phyloP scores from a whole-genome alignment of 345 rosid genomes.

The Geranium rotundifolium region DNA sequence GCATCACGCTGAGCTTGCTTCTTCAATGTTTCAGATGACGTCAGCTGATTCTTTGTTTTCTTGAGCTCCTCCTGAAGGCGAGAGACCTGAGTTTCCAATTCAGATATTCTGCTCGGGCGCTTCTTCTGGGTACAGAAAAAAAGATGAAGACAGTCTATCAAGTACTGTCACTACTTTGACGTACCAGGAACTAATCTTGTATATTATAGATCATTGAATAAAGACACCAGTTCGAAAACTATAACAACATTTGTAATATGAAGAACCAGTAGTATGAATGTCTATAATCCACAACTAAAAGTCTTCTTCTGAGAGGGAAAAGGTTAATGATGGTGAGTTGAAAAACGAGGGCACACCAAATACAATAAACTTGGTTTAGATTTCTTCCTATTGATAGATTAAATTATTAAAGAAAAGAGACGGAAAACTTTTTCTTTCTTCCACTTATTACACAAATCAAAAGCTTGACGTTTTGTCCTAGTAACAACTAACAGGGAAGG shows the following conservation, averaged over 20 bases:
- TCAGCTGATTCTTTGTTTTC: conserved; percentile 67
- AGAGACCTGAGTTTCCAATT: conserved; percentile 55
- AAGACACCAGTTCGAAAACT: not conserved
- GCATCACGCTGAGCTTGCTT: conserved; percentile 66
- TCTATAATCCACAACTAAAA: too few species aligned
- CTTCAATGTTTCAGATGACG: conserved; percentile 57
- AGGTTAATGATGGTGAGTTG: not conserved
- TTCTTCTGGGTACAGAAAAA: not conserved
- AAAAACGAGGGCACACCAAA: too few species aligned
- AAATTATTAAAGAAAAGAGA: not conserved
- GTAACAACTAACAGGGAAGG: not conserved
- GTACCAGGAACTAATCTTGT: not conserved
- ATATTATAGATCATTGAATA: too few species aligned
- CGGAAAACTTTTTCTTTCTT: not conserved
- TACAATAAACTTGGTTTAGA: not conserved
- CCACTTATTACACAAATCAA: too few species aligned
- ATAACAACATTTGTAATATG: not conserved
- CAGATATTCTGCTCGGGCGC: conserved; percentile 30
- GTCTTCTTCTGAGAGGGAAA: too few species aligned
- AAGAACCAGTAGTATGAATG: not conserved
- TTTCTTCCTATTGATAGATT: not conserved
- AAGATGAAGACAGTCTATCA: too few species aligned
- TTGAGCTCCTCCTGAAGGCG: conserved; percentile 79
- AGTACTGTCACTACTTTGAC: too few species aligned
- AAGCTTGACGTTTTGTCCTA: not conserved